These are phyloP conservation scores for Kregervanrija fluxuum DNA, from an alignment of 805 yeast species.

Conservation along the genomic window DNA sequence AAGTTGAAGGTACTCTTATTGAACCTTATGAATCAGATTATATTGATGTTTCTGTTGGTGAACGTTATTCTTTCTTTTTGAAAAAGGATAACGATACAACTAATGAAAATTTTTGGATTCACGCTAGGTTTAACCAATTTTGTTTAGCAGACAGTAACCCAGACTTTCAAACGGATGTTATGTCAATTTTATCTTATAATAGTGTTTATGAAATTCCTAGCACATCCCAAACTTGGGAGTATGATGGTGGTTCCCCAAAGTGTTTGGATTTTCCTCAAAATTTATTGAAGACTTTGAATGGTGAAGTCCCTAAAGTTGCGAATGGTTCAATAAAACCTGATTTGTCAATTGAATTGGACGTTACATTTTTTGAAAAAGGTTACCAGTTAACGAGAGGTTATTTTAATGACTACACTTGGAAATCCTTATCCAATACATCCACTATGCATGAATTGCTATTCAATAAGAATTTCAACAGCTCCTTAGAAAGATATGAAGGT, in stretches of 20 bases:
- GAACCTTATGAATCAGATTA: constrained; percentile 29
- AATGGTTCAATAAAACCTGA: constrained; percentile 12
- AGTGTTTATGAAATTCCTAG: constrained; percentile 32
- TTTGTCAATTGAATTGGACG: constrained; percentile 9
- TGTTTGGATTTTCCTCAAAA: constrained; percentile 15
- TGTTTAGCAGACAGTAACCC: constrained; percentile 14
- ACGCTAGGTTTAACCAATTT: constrained; percentile 15
- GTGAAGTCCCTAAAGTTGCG: constrained; percentile 7
- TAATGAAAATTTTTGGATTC: constrained; percentile 8
- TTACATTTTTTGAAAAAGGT: constrained; percentile 10
- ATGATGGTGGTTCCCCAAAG: constrained; percentile 11
- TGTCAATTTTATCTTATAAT: constrained; percentile 12
- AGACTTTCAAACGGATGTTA: constrained; percentile 12
- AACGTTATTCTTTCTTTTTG: constrained; percentile 17
- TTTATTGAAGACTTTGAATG: constrained; percentile 10
- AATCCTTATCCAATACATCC: constrained; percentile 60
- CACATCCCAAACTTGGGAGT: constrained; percentile 37
- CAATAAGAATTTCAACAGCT: constrained; percentile 36
- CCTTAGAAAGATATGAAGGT: constrained; percentile 32
- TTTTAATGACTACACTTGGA: constrained; percentile 15
- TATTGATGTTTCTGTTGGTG: constrained; percentile 15
- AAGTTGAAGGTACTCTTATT: constrained; percentile 51
- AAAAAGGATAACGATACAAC: constrained; percentile 4
- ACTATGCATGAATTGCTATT: constrained; percentile 80
- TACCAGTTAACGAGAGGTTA: constrained; percentile 11